phyloP scores from a whole-genome alignment of 495 filamentous ascomycete genomes.

The Podospora tetraspora region DNA sequence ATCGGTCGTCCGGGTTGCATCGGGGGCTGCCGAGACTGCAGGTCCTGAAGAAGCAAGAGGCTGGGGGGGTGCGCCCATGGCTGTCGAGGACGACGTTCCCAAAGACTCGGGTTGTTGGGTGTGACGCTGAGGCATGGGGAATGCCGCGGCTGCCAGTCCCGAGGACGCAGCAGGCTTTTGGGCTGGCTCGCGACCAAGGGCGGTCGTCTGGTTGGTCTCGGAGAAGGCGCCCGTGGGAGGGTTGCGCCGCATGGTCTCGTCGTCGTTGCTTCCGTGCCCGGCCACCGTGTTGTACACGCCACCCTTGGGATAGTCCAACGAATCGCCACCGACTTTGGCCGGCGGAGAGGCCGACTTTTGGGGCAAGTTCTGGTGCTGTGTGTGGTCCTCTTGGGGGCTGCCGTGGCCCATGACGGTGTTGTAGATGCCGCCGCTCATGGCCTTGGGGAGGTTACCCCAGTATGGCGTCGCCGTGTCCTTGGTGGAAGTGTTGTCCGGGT shows the following conservation, averaged over 20 bases:
- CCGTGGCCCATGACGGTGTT: constrained; percentile 42
- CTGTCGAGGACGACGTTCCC: background rate
- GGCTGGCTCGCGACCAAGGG: background rate
- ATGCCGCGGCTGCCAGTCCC: background rate
- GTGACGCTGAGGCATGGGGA: background rate
- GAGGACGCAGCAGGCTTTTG: background rate
- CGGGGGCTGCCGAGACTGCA: background rate
- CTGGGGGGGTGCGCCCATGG: background rate
- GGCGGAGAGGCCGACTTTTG: constrained; percentile 18
- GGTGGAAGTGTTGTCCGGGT: background rate
- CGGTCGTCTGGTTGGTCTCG: constrained; percentile 7
- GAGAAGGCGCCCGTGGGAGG: constrained; percentile 5
- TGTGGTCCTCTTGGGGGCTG: constrained; percentile 32
- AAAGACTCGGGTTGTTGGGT: background rate
- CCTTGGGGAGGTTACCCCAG: constrained; percentile 38
- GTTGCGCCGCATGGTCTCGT: constrained; percentile 20
- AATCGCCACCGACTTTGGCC: constrained; percentile 20
- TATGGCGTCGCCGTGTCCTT: constrained; percentile 23
- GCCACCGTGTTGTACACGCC: constrained; percentile 27
- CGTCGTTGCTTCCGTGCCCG: constrained; percentile 25
- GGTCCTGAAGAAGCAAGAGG: background rate
- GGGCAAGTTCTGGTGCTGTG: constrained; percentile 26
- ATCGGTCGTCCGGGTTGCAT: background rate
- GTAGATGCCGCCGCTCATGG: constrained; percentile 30
- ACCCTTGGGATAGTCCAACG: constrained; percentile 17